phyloP scores from a whole-genome alignment of 2,329 filamentous ascomycete genomes.

The Trichophyton schoenleinii region DNA sequence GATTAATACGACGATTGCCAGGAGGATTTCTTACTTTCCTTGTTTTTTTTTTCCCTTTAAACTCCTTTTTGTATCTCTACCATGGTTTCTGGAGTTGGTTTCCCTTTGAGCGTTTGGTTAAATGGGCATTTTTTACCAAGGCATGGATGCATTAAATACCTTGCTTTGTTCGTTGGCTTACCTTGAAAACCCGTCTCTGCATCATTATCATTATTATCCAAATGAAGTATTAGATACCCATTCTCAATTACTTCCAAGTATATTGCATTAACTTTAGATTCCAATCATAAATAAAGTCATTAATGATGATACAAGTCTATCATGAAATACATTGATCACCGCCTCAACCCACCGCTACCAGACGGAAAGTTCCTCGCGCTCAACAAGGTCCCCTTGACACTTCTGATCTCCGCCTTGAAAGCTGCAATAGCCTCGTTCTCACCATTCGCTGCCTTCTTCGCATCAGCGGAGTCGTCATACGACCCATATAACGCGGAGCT shows the following conservation, averaged over 20 bases:
- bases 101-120: background rate
- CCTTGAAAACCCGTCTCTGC: too few relatives aligned
- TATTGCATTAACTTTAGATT: background rate
- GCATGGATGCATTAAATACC: background rate
- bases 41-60: background rate
- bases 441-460: conserved; percentile 18
- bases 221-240: background rate
- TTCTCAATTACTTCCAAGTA: background rate
- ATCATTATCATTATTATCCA: background rate
- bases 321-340: background rate
- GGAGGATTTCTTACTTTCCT: background rate
- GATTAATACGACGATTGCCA: background rate
- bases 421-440: conserved; percentile 47
- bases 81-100: background rate
- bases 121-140: background rate
- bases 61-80: background rate
- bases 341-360: conserved; percentile 10
- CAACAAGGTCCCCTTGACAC: conserved; percentile 51
- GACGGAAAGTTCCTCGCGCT: conserved; percentile 49
- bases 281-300: background rate
- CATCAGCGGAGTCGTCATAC: conserved; percentile 19
- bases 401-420: conserved; percentile 48
- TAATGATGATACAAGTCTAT: background rate
- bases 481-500: conserved; percentile 22
- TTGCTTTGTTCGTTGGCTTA: background rate